A percentile compares a stretch with the other conserved stretches of the same genome.
phyloP scores from a whole-genome alignment of 768 basidiomycete genomes.

The Boletus subcaerulescens region DNA sequence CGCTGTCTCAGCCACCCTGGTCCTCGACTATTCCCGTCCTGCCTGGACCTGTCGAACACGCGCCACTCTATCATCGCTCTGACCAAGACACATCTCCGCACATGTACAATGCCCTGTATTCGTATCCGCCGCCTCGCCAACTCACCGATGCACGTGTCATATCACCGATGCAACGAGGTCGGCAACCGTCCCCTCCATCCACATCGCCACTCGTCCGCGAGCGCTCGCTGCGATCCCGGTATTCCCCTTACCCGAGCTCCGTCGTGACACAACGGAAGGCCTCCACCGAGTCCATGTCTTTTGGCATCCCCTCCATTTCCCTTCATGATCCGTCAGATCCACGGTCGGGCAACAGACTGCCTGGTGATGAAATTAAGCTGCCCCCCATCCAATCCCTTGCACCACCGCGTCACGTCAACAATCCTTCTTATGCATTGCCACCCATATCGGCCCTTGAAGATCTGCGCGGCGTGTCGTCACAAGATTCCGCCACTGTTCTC shows the following conservation, averaged over 20 bases:
- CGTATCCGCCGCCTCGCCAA: constrained; percentile 31
- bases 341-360: constrained; percentile 20
- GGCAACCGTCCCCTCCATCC: constrained; percentile 24
- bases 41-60: constrained; percentile 23
- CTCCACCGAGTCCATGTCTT: constrained; percentile 29
- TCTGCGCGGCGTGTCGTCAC: constrained; percentile 45
- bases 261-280: constrained; percentile 22
- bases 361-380: constrained; percentile 37
- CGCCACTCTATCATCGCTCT: constrained; percentile 22
- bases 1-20: constrained; percentile 42
- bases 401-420: constrained; percentile 25
- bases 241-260: constrained; percentile 46
- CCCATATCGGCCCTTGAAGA: constrained; percentile 71
- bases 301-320: constrained; percentile 36
- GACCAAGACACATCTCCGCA: constrained; percentile 26
- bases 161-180: constrained; percentile 32
- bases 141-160: constrained; percentile 27
- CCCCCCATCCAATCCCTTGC: constrained; percentile 42
- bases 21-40: constrained; percentile 43
- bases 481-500: constrained; percentile 65
- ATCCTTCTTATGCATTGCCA: constrained; percentile 53
- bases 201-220: constrained; percentile 25
- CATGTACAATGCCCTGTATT: constrained; percentile 25
- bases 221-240: constrained; percentile 31
- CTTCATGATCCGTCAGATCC: constrained; percentile 32